phyloP scores from a whole-genome alignment of 306 rosid genomes.

The Fragaria ananassa region DNA sequence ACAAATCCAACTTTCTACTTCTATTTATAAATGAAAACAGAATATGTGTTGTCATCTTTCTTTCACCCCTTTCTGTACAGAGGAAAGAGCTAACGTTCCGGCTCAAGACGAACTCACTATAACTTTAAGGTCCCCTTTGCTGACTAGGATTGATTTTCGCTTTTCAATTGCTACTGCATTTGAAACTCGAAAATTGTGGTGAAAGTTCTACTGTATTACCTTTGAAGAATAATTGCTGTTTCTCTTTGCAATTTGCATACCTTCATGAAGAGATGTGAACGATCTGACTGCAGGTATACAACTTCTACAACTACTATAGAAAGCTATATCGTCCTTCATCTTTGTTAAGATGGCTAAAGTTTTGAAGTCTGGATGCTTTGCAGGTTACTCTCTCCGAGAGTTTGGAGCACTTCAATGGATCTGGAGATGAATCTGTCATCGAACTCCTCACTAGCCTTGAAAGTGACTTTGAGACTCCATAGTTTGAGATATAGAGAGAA shows the following conservation, averaged over 20 bases:
- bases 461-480: conserved; percentile 39
- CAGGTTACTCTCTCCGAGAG: conserved; percentile 55
- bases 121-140: no score
- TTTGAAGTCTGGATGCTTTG: conserved; percentile 29
- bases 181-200: neutral
- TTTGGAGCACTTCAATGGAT: conserved; percentile 59
- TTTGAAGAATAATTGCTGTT: neutral
- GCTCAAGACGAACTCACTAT: no score
- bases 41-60: no score
- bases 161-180: neutral
- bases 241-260: neutral
- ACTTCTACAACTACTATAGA: conserved; percentile 61
- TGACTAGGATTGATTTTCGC: no score
- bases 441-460: conserved; percentile 56
- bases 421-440: conserved; percentile 47
- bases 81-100: no score
- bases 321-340: conserved; percentile 9
- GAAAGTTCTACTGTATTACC: neutral
- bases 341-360: neutral
- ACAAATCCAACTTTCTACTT: no score
- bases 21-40: no score
- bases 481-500: conserved; percentile 37
- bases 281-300: conserved; percentile 59
- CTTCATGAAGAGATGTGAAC: conserved; percentile 11
- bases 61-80: no score